phyloP scores from a whole-genome alignment of 2,329 filamentous ascomycete genomes.

The Beauveria australis region DNA sequence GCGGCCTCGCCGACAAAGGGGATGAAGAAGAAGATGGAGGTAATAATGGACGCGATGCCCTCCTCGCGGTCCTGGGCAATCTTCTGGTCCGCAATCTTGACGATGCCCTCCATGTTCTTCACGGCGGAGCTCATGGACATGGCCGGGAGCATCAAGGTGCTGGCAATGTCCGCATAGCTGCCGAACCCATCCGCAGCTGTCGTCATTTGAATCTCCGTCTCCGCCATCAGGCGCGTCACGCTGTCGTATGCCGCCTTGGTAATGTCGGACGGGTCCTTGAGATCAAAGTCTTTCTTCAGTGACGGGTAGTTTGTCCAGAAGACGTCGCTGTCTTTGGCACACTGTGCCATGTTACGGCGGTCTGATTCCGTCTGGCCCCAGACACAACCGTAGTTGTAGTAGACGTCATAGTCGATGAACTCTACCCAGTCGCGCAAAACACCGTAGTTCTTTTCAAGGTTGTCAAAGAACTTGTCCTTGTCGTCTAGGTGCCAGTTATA shows the following conservation, averaged over 20 bases:
- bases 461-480: conserved; percentile 4
- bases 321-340: not conserved
- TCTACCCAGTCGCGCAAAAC: not conserved
- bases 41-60: conserved; percentile 2
- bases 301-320: not conserved
- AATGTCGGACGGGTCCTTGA: not conserved
- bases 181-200: not conserved
- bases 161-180: not conserved
- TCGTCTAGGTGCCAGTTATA: not conserved
- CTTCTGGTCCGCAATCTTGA: conserved; percentile 34
- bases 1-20: conserved; percentile 7
- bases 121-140: conserved; percentile 6
- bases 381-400: conserved; percentile 3
- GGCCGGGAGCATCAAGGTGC: not conserved
- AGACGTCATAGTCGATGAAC: conserved; percentile 1
- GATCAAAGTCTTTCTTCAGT: not conserved
- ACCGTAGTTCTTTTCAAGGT: not conserved
- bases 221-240: not conserved
- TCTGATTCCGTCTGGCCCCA: not conserved
- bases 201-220: not conserved
- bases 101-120: conserved; percentile 2
- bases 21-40: conserved; percentile 5
- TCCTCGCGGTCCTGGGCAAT: conserved; percentile 45
- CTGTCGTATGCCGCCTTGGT: not conserved
- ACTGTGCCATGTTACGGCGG: not conserved